These are phyloP conservation scores for Curvularia verruculosa DNA, from an alignment of 2,329 filamentous ascomycete species.

Conservation along the genomic window DNA sequence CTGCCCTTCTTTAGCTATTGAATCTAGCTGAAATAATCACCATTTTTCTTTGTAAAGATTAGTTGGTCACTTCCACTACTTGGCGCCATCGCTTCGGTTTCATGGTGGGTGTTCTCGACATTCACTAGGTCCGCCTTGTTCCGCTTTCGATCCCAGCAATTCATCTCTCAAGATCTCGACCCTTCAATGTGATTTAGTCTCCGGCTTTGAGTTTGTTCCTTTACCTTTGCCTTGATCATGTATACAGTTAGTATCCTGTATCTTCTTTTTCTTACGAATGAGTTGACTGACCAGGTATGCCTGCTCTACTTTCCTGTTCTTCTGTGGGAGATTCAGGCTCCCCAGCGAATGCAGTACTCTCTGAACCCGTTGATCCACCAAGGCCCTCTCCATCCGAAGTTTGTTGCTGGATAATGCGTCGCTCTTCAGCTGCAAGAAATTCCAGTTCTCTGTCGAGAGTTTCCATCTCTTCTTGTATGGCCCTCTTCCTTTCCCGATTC, in stretches of 20 bases:
- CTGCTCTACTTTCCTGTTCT: not conserved
- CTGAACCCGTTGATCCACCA: not conserved
- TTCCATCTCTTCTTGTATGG: conserved; percentile 24
- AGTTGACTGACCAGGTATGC: not conserved
- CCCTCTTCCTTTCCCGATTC: conserved; percentile 12
- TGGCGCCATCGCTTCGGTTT: not conserved
- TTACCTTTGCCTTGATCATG: not conserved
- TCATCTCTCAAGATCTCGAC: not conserved
- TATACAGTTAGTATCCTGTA: not conserved
- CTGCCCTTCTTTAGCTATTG: not conserved
- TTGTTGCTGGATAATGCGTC: not conserved
- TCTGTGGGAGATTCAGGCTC: not conserved
- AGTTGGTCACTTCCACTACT: not conserved
- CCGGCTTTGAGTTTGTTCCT: not conserved
- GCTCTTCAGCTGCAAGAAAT: conserved; percentile 20
- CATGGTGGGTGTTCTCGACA: not conserved
- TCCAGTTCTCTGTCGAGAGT: conserved; percentile 25
- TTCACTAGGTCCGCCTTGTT: not conserved
- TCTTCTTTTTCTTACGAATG: not conserved
- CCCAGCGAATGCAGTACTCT: not conserved
- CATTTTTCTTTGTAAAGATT: not conserved
- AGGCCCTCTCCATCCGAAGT: not conserved
- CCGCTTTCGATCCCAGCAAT: not conserved
- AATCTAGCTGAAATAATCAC: not conserved
- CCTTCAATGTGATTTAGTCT: not conserved